Conservation (phyloP, 306 rosid genomes). For the Carpinus fangiana region DNA sequence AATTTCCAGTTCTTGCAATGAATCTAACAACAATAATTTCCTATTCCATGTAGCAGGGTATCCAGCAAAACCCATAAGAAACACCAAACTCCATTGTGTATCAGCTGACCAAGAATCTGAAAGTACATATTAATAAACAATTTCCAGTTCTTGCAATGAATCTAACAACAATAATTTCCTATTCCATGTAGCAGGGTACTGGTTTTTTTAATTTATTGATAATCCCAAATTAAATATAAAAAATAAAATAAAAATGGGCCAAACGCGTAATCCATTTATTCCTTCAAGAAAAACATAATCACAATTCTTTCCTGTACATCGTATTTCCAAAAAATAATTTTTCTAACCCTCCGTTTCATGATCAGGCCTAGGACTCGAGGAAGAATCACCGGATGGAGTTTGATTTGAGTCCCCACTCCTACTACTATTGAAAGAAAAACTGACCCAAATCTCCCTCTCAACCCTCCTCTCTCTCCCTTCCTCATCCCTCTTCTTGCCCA, state of each 20-base stretch:
- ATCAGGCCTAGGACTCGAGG: constrained; percentile 26
- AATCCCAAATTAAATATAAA: neutral
- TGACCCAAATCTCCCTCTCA: constrained; percentile 61
- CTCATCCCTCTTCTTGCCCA: constrained; percentile 39
- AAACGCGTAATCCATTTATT: neutral
- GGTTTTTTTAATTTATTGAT: neutral
- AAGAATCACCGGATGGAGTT: constrained; percentile 32
- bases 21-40: neutral
- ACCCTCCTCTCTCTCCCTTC: constrained; percentile 35
- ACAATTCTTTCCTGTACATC: constrained; percentile 37
- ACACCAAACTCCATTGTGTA: neutral
- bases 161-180: neutral
- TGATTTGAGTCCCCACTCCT: constrained; percentile 32
- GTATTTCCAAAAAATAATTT: neutral
- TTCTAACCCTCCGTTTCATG: constrained; percentile 26
- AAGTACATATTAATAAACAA: neutral
- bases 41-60: neutral
- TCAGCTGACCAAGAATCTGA: constrained; percentile 1
- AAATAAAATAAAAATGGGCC: neutral
- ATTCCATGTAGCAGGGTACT: neutral
- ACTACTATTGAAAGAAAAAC: constrained; percentile 48
- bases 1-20: neutral
- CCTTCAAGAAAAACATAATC: neutral
- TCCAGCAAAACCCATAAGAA: constrained; percentile 1
- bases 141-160: neutral